phyloP scores from a whole-genome alignment of 768 basidiomycete species.

The Gymnopilus dilepis region DNA sequence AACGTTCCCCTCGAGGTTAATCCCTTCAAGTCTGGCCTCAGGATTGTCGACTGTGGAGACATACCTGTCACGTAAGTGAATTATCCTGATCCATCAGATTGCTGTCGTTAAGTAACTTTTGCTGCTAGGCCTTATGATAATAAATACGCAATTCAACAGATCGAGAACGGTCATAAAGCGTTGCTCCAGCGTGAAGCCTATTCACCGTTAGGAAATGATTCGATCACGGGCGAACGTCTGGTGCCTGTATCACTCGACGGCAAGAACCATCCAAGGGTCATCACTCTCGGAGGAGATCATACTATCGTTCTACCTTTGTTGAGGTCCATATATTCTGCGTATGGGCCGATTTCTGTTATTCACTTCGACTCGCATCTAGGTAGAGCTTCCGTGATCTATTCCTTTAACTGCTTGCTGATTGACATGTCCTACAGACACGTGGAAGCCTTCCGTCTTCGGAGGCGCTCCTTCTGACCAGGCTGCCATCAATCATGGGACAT shows the following conservation, averaged over 20 bases:
- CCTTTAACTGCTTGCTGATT: constrained; percentile 21
- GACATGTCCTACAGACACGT: constrained; percentile 54
- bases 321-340: constrained; percentile 75
- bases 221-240: constrained; percentile 60
- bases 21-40: constrained; percentile 71
- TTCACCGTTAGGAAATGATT: constrained; percentile 67
- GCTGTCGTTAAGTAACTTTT: not conserved
- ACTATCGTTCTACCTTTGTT: constrained; percentile 71
- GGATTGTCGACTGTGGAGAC: constrained; percentile 79
- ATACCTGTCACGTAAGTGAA: constrained; percentile 65
- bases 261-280: constrained; percentile 75
- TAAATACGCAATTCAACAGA: constrained; percentile 72
- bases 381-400: constrained; percentile 6
- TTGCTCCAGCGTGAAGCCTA: constrained; percentile 68
- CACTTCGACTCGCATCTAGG: constrained; percentile 86
- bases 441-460: constrained; percentile 78
- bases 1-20: constrained; percentile 77
- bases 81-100: not conserved
- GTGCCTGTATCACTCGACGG: constrained; percentile 70
- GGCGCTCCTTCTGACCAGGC: constrained; percentile 75
- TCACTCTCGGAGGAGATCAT: constrained; percentile 89
- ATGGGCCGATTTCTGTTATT: constrained; percentile 81
- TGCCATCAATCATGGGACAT: constrained; percentile 86
- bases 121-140: constrained; percentile 72
- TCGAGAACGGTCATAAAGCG: constrained; percentile 72